Base-by-base conservation (phyloP, 2,329 filamentous ascomycete genomes). In the Clarireedia sp. region DNA sequence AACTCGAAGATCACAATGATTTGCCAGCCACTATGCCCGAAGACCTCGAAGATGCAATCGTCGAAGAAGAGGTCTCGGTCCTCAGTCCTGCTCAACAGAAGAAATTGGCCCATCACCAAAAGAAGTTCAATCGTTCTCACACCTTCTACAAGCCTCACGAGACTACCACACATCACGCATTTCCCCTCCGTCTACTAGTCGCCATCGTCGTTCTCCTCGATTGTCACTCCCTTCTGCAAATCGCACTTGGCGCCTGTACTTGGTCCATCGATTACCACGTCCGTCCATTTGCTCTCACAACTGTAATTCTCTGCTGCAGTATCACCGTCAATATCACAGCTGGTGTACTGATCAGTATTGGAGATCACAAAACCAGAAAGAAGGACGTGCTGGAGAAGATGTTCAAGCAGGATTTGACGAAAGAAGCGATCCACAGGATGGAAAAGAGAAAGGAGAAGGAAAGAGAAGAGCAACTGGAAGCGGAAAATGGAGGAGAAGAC, bases 131-230 rank as follows among this genome's bases (percentile, higher is more conserved):
- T 66, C 89, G 86, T 63, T 90, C 86, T 0, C 89, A 95, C 68
- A 90, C 87, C 5, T 95, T 92, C 70, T 95, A 95, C 75, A 91
- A 91, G 65, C 89, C 89, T 0, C 86, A 95, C 69, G 89, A 95
- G 70, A 95, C 89, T 0, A 76, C 82, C 36, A 95, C 89, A 0
- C 89, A 95, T 67, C 78, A 83, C 66, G 86, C 89, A 0, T 95
- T 95, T 59, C 88, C 89, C 0, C 74, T 91, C 1, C 78, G 79
- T 33, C 75, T 90, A 5, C 81, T 95, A 33, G 78, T 94, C 38
- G 83, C 87, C 56, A 84, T 92, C 57, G 85, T 92, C n/a, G 75
- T 89, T 6, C 74, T 95, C 2, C 77, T 94, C 3, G 89, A 95
- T 68, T 85, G 80, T 59, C 89, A 95, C 72, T 90, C 86, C 4